phyloP scores from a whole-genome alignment of 2,329 filamentous ascomycete species.

The Clonostachys rhizophaga region DNA sequence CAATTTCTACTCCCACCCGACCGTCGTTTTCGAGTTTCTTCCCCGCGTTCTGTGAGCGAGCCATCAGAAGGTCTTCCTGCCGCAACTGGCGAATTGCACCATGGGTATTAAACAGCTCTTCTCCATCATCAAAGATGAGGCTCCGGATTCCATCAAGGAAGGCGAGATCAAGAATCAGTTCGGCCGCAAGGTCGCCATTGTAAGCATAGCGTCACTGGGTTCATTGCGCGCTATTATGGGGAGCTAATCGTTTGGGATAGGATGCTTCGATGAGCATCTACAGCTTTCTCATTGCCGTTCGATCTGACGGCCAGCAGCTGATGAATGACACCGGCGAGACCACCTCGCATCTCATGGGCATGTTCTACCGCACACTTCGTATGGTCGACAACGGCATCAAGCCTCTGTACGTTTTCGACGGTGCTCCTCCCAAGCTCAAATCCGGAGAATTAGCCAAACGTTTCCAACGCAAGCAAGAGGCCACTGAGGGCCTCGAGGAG shows the following conservation, averaged over 20 bases:
- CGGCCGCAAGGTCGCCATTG: slow-evolving; percentile 95
- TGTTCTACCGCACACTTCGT: slow-evolving; percentile 97
- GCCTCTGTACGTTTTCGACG: slow-evolving; percentile 96
- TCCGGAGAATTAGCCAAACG: slow-evolving; percentile 95
- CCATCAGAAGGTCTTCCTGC: too few species aligned
- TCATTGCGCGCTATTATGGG: too few species aligned
- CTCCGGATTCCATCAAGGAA: slow-evolving; percentile 91
- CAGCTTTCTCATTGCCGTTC: slow-evolving; percentile 95
- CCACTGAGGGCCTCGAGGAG: slow-evolving; percentile 84
- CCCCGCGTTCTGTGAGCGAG: too few species aligned
- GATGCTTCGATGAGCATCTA: slow-evolving; percentile 92
- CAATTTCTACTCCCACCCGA: too few species aligned
- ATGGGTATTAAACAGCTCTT: slow-evolving; percentile 73
- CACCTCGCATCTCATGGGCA: slow-evolving; percentile 96
- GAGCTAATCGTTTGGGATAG: slow-evolving; percentile 9
- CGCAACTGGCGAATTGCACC: slow-evolving; percentile 10
- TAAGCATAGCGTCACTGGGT: slow-evolving; percentile 38
- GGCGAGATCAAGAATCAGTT: slow-evolving; percentile 99
- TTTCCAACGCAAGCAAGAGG: slow-evolving; percentile 91
- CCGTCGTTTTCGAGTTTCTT: too few species aligned
- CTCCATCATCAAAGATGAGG: slow-evolving; percentile 83
- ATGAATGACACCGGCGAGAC: slow-evolving; percentile 94
- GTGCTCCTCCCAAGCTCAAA: slow-evolving; percentile 94
- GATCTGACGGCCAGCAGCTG: slow-evolving; percentile 93
- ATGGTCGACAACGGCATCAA: slow-evolving; percentile 99